Evolutionary conservation across 2,329 filamentous ascomycete genomes (phyloP), one percentile per base, ranked within the genome.

Genomic region (Aspergillus carbonarius): DNA sequence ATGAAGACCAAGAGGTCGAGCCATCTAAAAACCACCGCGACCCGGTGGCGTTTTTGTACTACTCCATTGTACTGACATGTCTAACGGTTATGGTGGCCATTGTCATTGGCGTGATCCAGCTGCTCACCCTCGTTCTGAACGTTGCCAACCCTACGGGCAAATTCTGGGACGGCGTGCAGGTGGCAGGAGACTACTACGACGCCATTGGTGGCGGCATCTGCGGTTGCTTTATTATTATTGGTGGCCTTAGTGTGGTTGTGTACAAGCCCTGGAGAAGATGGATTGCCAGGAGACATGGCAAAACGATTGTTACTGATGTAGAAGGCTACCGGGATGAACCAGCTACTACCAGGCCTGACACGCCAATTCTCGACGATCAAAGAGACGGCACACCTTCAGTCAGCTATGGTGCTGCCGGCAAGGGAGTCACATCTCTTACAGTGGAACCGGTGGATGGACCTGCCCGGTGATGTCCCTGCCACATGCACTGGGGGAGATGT

Each of bases 131-230:
- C 9, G 82, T 92, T 1, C 80, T 91, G 55, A 91, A 93, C 67
- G 88, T 93, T 0, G 88, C 89, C 0, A 81, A 89, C 54, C 89
- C 90, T 0, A 77, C 82, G 15, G 92, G 92, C 0, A 75, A 74
- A n/a, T 97, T 98, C 74, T 98, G 95, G 95, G 88, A 96, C 54
- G 93, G 92, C 0, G 89, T 98, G 0, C 84, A 86, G 51, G 84
- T 81, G 0, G 86, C 89, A 1, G 87, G 90, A 0, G 91, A 96
- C 63, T 83, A 92, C 71, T 96, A 92, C 66, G 91, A 96, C 74
- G 84, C 93, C 60, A 88, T 96, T 47, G 92, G 93, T 9, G 95
- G 91, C 1, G 84, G 83, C 15, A 96, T 99, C 34, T 96, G 93
- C 63, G 92, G 88, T 0, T 81, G 91, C 0, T 98, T 98, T 66